Conservation (phyloP, 192 early-diverging fungal species). For the Coemansia sp. region DNA sequence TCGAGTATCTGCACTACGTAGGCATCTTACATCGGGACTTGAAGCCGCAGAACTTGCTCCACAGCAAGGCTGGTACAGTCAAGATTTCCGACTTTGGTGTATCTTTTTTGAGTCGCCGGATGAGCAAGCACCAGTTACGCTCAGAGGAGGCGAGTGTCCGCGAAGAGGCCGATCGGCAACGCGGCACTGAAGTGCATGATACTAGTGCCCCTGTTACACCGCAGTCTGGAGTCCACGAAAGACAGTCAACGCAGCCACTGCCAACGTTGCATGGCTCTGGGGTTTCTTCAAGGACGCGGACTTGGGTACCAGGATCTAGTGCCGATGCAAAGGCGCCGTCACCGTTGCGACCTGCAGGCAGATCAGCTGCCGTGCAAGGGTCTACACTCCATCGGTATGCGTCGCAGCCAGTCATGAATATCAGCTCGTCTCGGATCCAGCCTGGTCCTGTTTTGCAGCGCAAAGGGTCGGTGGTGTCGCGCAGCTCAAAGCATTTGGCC, state of each 20-base stretch:
- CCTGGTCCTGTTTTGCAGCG: constrained; percentile 27
- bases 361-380: constrained; percentile 25
- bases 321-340: constrained; percentile 24
- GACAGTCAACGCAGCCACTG: background rate
- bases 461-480: constrained; percentile 38
- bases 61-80: constrained; percentile 71
- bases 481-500: constrained; percentile 17
- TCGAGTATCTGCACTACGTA: constrained; percentile 93
- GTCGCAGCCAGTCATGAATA: constrained; percentile 49
- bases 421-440: background rate
- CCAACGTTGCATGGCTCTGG: background rate
- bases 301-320: background rate
- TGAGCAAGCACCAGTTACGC: constrained; percentile 21
- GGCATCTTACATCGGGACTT: constrained; percentile 98
- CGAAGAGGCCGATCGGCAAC: background rate
- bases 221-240: background rate
- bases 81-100: constrained; percentile 99
- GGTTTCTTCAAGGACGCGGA: background rate
- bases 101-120: constrained; percentile 70
- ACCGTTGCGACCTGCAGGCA: constrained; percentile 33
- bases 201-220: constrained; percentile 2
- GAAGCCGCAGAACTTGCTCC: constrained; percentile 94
- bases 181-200: background rate
- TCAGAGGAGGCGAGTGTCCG: background rate
- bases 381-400: constrained; percentile 40